Base-by-base conservation (phyloP, 352 stramenopile species). In the Phytopythium sindhum region DNA sequence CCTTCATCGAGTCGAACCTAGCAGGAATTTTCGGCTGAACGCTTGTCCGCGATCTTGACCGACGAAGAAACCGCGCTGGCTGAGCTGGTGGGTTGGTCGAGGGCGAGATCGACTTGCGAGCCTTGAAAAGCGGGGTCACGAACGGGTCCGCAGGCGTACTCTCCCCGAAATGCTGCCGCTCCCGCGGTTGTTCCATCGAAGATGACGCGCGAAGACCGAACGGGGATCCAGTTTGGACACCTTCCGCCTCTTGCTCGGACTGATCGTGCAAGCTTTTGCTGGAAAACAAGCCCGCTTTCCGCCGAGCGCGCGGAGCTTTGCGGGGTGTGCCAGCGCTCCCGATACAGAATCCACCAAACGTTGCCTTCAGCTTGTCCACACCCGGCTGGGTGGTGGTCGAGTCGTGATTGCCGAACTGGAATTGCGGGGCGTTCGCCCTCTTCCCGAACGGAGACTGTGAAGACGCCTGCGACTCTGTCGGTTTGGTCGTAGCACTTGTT, bases 111-210 rank as follows among this genome's bases (percentile, higher is more conserved):
- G 60, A 28, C 33, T 65, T 24, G 48, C 57, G 59, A 9, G 37
- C 67, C 11, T 70, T 64, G 54, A 80, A 89, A 6, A 75, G 69
- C 12, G 70, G 74, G 10, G 60, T 85, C 53, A 72, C 77, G 56
- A 86, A 85, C 10, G 70, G 77, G 67, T 90, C 72, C 12, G 72
- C 77, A 3, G 74, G 68, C 15, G 76, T 62, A 28, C 59, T 77
- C n/a, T 64, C 62, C 35, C 62, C 67, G 57, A 67, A 64, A 23
- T 63, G 61, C 45, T 39, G 58, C 37, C 71, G 61, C 41, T 72
- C 44, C 24, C 72, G 57, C 67, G 28, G 61, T 67, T 37, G 35
- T 51, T 26, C 42, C 42, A 21, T 48, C 17, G 48, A 29, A 4
- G 61, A 42, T 10, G 71, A 54, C 19, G 60, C 39, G 33, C 62